Evolutionary conservation across 2,329 filamentous ascomycete genomes (phyloP).

Genomic region (Fusarium mexicanum): DNA sequence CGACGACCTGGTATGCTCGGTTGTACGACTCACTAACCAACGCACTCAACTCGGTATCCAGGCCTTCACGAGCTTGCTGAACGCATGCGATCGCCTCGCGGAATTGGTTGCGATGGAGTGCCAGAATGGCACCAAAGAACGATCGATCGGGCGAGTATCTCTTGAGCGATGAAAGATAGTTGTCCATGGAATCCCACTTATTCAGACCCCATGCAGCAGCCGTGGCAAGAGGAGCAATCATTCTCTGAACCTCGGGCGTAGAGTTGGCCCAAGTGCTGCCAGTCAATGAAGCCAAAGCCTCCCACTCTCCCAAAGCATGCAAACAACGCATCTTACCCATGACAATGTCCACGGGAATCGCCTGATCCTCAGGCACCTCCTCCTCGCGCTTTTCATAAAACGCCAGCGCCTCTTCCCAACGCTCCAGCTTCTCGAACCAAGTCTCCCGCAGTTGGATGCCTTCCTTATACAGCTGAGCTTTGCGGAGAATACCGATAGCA

Average conservation of each 20-base stretch:
- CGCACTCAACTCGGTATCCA: slow-evolving; percentile 95
- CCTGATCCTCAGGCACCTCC: slow-evolving; percentile 67
- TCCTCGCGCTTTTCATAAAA: slow-evolving; percentile 90
- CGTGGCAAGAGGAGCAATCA: slow-evolving; percentile 92
- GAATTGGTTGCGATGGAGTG: slow-evolving; percentile 95
- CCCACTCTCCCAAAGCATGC: slow-evolving; percentile 97
- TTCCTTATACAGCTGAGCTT: slow-evolving; percentile 94
- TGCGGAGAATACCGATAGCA: slow-evolving; percentile 95
- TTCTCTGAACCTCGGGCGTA: slow-evolving; percentile 83
- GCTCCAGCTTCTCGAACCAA: slow-evolving; percentile 98
- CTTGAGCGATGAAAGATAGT: slow-evolving; percentile 95
- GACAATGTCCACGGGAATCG: slow-evolving; percentile 85
- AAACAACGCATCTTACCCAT: slow-evolving; percentile 99
- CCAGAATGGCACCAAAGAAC: slow-evolving; percentile 96
- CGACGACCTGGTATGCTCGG: slow-evolving; percentile 95
- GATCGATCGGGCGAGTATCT: slow-evolving; percentile 91
- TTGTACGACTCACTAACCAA: slow-evolving; percentile 99
- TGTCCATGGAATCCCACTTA: slow-evolving; percentile 99
- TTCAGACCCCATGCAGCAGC: slow-evolving; percentile 95
- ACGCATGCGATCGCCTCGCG: slow-evolving; percentile 90
- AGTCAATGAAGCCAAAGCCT: slow-evolving; percentile 85
- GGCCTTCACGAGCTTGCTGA: slow-evolving; percentile 87
- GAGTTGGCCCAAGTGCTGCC: slow-evolving; percentile 96
- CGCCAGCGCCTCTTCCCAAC: slow-evolving; percentile 95
- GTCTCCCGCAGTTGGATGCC: slow-evolving; percentile 94